Conservation (phyloP, 2,329 filamentous ascomycete genomes). For the Aspergillus sp. region DNA sequence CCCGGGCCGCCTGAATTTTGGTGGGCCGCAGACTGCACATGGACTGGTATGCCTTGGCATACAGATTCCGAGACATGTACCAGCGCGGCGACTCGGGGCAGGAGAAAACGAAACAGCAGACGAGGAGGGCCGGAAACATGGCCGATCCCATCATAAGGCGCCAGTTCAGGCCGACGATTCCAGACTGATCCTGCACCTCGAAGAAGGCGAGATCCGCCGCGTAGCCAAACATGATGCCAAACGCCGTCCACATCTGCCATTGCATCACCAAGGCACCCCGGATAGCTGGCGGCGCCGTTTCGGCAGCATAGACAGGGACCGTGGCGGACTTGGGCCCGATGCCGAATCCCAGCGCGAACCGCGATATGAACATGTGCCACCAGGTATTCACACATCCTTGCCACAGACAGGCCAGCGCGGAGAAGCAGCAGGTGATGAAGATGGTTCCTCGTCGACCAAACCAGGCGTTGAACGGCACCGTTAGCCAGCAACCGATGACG, state of each 20-base stretch:
- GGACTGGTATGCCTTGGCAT: constrained; percentile 42
- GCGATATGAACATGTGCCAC: constrained; percentile 68
- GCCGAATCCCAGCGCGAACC: constrained; percentile 73
- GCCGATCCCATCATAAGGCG: constrained; percentile 69
- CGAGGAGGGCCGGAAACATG: constrained; percentile 60
- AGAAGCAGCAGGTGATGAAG: constrained; percentile 72
- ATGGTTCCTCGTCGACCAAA: constrained; percentile 74
- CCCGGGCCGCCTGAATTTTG: constrained; percentile 45
- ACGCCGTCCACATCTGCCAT: constrained; percentile 65
- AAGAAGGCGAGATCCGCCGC: constrained; percentile 63
- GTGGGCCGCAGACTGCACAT: constrained; percentile 45
- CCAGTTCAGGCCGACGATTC: constrained; percentile 63
- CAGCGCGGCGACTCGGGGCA: constrained; percentile 57
- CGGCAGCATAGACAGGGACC: constrained; percentile 74
- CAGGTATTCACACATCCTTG: constrained; percentile 68
- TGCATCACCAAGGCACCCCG: constrained; percentile 78
- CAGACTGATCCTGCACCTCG: constrained; percentile 50
- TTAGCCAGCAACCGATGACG: constrained; percentile 70
- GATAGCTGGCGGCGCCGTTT: constrained; percentile 67
- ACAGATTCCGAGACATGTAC: constrained; percentile 47
- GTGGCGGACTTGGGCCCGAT: constrained; percentile 75
- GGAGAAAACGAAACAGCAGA: constrained; percentile 61
- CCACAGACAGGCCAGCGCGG: constrained; percentile 55
- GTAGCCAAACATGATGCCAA: constrained; percentile 57
- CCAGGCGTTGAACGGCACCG: constrained; percentile 67